Evolutionary conservation across 2,329 filamentous ascomycete species (phyloP).

Genomic region (Akanthomyces lecanii): DNA sequence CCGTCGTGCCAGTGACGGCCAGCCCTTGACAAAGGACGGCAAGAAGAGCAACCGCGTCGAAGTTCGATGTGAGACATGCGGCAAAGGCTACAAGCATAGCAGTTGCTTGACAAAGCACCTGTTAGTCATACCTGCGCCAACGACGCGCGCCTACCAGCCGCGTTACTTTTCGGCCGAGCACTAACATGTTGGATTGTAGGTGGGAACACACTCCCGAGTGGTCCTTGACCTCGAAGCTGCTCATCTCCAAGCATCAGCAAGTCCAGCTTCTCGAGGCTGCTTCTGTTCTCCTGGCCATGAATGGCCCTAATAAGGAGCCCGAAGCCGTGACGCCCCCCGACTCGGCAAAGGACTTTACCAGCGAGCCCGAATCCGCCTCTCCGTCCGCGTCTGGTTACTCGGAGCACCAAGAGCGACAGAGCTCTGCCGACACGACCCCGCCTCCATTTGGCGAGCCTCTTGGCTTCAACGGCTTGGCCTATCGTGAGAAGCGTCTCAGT

Average conservation of each 20-base stretch:
- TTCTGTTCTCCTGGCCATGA: slow-evolving; percentile 94
- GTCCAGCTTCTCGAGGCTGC: slow-evolving; percentile 95
- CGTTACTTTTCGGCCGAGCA: background rate
- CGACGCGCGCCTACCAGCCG: slow-evolving; percentile 19
- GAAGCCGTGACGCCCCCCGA: slow-evolving; percentile 59
- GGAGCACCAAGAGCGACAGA: slow-evolving; percentile 70
- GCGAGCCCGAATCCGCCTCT: slow-evolving; percentile 76
- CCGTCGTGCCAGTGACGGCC: slow-evolving; percentile 77
- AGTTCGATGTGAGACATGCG: slow-evolving; percentile 94
- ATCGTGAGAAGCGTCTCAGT: slow-evolving; percentile 57
- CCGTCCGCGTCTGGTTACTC: slow-evolving; percentile 78
- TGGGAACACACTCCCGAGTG: slow-evolving; percentile 99
- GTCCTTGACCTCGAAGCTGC: slow-evolving; percentile 92
- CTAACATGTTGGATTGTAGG: slow-evolving; percentile 47
- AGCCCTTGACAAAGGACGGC: slow-evolving; percentile 74
- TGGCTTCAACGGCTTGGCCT: slow-evolving; percentile 46
- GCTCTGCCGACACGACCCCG: slow-evolving; percentile 89
- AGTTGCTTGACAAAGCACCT: slow-evolving; percentile 99
- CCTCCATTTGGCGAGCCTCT: slow-evolving; percentile 71
- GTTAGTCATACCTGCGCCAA: slow-evolving; percentile 72
- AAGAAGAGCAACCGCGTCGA: slow-evolving; percentile 81
- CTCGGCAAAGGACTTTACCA: slow-evolving; percentile 64
- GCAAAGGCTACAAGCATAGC: slow-evolving; percentile 99
- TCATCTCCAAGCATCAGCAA: slow-evolving; percentile 99
- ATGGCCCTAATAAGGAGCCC: slow-evolving; percentile 44